Evolutionary conservation across 345 rosid genomes (phyloP).

Genomic region (Gossypium thurberi): DNA sequence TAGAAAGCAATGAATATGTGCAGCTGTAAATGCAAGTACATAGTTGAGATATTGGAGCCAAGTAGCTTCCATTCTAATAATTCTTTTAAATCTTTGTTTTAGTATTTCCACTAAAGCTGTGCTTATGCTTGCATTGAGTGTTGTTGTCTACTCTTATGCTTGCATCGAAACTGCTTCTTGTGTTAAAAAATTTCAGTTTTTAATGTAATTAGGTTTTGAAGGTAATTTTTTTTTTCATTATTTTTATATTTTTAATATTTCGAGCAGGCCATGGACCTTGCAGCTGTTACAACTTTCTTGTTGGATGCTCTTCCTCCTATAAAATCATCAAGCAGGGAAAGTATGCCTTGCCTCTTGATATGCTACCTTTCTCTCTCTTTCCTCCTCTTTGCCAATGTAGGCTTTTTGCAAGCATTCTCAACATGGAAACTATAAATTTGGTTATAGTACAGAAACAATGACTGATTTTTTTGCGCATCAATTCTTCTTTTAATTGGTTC

Average conservation of each 20-base stretch:
- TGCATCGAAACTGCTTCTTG: background rate
- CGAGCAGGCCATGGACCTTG: slow-evolving; percentile 72
- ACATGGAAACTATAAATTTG: background rate
- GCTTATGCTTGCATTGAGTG: background rate
- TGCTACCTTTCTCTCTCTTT: background rate
- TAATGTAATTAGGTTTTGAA: background rate
- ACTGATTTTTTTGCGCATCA: background rate
- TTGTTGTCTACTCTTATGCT: background rate
- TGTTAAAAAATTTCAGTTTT: background rate
- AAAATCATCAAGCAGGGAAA: slow-evolving; percentile 44
- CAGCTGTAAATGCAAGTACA: background rate
- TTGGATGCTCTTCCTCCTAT: slow-evolving; percentile 71
- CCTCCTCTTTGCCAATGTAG: background rate
- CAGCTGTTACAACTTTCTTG: slow-evolving; percentile 67
- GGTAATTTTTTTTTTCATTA: slow-evolving; percentile 1
- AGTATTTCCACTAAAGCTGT: background rate
- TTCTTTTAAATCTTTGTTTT: background rate
- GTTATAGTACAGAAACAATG: background rate
- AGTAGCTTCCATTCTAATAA: background rate
- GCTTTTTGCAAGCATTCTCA: background rate
- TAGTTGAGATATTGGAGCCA: background rate
- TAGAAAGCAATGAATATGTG: background rate
- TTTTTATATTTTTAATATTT: slow-evolving; percentile 6
- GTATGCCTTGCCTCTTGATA: slow-evolving; percentile 35
- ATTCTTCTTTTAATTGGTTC: slow-evolving; percentile 8